Percentiles rank a stretch among this genome's conserved stretches.
Conservation (phyloP, 805 yeast species). For the Ogataea thermomethanolica region DNA sequence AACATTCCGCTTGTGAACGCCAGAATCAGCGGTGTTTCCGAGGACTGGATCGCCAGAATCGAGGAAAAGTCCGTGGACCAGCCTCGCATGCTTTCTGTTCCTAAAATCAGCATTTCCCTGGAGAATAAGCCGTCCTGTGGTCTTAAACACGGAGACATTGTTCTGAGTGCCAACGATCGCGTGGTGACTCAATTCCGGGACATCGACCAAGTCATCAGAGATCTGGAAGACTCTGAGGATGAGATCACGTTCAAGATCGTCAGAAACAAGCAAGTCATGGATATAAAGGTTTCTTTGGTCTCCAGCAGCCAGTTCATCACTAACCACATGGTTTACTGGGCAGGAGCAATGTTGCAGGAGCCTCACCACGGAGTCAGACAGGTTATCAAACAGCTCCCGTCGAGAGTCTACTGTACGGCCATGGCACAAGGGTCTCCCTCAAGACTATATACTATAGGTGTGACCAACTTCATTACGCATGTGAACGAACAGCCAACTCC, state of each 20-base stretch:
- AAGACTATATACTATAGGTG: slow-evolving; percentile 69
- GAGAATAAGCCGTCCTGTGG: slow-evolving; percentile 30
- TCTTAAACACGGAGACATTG: slow-evolving; percentile 67
- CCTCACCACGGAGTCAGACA: slow-evolving; percentile 95
- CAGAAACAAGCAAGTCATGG: slow-evolving; percentile 63
- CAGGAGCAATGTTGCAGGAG: slow-evolving; percentile 76
- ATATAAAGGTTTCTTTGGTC: slow-evolving; percentile 61
- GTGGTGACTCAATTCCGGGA: slow-evolving; percentile 67
- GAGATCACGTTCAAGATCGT: slow-evolving; percentile 58
- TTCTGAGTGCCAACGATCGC: slow-evolving; percentile 64
- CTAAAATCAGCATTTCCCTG: slow-evolving; percentile 48
- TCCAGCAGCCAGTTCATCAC: slow-evolving; percentile 57
- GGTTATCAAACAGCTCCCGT: slow-evolving; percentile 70
- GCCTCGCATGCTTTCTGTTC: slow-evolving; percentile 67
- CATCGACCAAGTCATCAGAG: slow-evolving; percentile 45
- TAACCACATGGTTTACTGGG: slow-evolving; percentile 69
- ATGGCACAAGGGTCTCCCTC: slow-evolving; percentile 84
- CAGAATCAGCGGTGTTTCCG: slow-evolving; percentile 83
- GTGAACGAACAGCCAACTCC: slow-evolving; percentile 75
- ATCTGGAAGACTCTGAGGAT: slow-evolving; percentile 29
- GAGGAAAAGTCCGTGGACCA: slow-evolving; percentile 58
- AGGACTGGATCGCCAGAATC: slow-evolving; percentile 69
- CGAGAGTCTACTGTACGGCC: slow-evolving; percentile 77
- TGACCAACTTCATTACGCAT: slow-evolving; percentile 85
- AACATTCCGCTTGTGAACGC: slow-evolving; percentile 69